phyloP scores from a whole-genome alignment of 2,329 filamentous ascomycete species.

The Chrysoporthe cubensis region DNA sequence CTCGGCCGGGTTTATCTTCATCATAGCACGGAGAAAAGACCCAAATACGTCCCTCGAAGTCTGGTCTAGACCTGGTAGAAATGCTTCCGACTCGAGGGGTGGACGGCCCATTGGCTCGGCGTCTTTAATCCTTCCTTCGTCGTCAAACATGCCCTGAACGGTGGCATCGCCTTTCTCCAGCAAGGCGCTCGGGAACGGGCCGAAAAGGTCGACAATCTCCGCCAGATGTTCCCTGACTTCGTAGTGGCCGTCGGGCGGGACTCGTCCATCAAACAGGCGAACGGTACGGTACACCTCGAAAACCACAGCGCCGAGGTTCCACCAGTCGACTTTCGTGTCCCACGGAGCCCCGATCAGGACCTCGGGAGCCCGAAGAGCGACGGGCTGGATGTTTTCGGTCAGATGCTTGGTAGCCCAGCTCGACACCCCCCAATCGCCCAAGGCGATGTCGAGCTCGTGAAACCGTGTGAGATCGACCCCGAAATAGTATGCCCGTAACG shows the following conservation, averaged over 20 bases:
- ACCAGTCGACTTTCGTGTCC: constrained; percentile 31
- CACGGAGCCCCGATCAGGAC: constrained; percentile 33
- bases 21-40: not conserved
- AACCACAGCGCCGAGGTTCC: constrained; percentile 34
- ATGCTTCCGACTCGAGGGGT: constrained; percentile 3
- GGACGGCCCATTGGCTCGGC: not conserved
- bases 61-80: not conserved
- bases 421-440: constrained; percentile 34
- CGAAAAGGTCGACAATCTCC: constrained; percentile 11
- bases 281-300: constrained; percentile 23
- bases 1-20: not conserved
- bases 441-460: constrained; percentile 30
- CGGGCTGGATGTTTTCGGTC: constrained; percentile 32
- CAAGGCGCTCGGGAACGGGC: constrained; percentile 9
- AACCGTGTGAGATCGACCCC: not conserved
- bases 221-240: constrained; percentile 11
- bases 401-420: constrained; percentile 31
- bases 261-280: constrained; percentile 9
- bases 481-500: constrained; percentile 10
- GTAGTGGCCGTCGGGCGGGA: constrained; percentile 5
- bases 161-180: constrained; percentile 10
- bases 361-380: constrained; percentile 35
- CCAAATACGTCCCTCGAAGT: not conserved
- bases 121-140: constrained; percentile 6
- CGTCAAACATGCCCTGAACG: constrained; percentile 8